These are phyloP conservation scores for Colletotrichum phormii DNA, from an alignment of 2,329 filamentous ascomycete species.

Conservation along the genomic window DNA sequence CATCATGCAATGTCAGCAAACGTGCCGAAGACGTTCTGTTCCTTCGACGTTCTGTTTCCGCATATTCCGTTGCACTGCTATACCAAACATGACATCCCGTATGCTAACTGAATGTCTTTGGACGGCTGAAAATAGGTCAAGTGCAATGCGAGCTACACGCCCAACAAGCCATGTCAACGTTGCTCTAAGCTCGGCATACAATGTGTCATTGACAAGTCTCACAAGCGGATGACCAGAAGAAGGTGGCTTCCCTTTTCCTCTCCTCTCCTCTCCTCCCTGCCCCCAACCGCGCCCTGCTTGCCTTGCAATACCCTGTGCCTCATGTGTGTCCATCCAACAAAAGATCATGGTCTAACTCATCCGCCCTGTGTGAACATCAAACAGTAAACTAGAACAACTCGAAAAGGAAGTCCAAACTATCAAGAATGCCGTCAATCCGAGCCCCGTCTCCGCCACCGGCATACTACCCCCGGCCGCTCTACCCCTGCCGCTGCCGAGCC, in stretches of 20 bases:
- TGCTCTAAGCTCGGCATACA: conserved; percentile 56
- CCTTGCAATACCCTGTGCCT: background rate
- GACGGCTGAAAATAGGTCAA: conserved; percentile 51
- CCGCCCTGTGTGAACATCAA: background rate
- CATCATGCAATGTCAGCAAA: conserved; percentile 7
- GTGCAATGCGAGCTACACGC: conserved; percentile 53
- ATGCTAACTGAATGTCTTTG: conserved; percentile 6
- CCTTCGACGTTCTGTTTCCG: background rate
- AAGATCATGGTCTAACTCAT: conserved; percentile 16
- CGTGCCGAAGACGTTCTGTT: background rate
- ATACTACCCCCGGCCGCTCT: conserved; percentile 10
- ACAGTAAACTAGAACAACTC: conserved; percentile 62
- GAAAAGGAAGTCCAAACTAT: conserved; percentile 40
- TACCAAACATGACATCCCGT: background rate
- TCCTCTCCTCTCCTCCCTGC: background rate
- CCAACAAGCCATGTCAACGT: conserved; percentile 56
- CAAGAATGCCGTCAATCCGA: conserved; percentile 49
- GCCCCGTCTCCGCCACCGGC: conserved; percentile 21
- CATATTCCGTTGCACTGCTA: background rate
- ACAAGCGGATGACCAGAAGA: conserved; percentile 58
- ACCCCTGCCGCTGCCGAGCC: conserved; percentile 45
- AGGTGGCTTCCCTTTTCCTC: conserved; percentile 46
- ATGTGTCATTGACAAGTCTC: conserved; percentile 59
- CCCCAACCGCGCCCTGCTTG: background rate
- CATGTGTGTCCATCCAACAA: background rate